Percentiles rank a stretch among this genome's conserved stretches.
phyloP scores from a whole-genome alignment of 306 rosid genomes.

The Begonia fuchsioides region DNA sequence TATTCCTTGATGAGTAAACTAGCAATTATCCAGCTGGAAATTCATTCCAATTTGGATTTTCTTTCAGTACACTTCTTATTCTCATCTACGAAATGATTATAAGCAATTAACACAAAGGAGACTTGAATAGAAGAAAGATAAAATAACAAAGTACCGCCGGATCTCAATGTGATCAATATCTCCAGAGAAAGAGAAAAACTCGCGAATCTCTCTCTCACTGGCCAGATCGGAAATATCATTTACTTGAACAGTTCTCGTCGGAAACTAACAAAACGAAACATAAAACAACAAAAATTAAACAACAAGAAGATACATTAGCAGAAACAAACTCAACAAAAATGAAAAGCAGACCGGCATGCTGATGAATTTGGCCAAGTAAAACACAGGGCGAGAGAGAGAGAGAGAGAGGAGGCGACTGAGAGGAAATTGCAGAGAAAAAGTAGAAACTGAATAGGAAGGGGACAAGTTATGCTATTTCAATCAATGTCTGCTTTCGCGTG shows the following conservation, averaged over 20 bases:
- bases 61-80: too few relatives aligned
- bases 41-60: too few relatives aligned
- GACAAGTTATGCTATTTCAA: too few relatives aligned
- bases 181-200: slow-evolving; percentile 84
- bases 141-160: slow-evolving; percentile 24
- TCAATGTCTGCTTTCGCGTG: too few relatives aligned
- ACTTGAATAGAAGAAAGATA: not conserved
- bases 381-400: not conserved
- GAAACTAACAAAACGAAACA: slow-evolving; percentile 5
- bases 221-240: slow-evolving; percentile 84
- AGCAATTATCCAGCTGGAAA: too few relatives aligned
- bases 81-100: too few relatives aligned
- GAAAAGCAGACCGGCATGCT: not conserved
- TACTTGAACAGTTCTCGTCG: slow-evolving; percentile 85
- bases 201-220: slow-evolving; percentile 83
- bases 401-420: not conserved
- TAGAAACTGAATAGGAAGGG: too few relatives aligned
- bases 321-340: not conserved
- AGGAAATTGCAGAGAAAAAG: not conserved
- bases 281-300: not conserved
- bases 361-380: not conserved
- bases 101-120: too few relatives aligned
- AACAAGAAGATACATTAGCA: not conserved
- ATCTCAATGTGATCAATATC: slow-evolving; percentile 78
- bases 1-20: too few relatives aligned